Evolutionary conservation across 208 protist genomes (phyloP), one percentile per base, ranked within the genome.

Genomic region (Trypanosoma avium): DNA sequence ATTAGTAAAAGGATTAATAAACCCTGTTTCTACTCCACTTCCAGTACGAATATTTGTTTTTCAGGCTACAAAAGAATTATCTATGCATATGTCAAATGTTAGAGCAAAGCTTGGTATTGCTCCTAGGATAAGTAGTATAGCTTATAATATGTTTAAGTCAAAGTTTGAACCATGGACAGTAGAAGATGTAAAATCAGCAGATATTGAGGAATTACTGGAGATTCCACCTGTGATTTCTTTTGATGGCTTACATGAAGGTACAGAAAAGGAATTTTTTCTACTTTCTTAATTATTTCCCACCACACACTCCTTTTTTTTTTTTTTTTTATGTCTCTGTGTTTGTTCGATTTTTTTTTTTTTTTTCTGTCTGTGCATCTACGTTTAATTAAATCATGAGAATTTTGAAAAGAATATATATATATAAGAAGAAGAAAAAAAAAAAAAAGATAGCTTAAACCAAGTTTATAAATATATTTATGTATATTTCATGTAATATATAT

Each of bases 51-150:
- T 95, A 48, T 93, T 97, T 52, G 27, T 61, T 27, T 86, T 97
- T 49, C 38, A 60, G 32, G 80, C 85, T 17, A 62, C 71, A 1
- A 66, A 61, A 36, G 82, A 70, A 6, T 29, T 97, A 29, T 79
- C 88, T 4, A 70, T 70, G 53, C 96, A 97, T 69, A 68, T 97
- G 60, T 97, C 93, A 50, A 45, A 50, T 1, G 78, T 90, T 10
- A 77, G 90, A 5, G 72, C 65, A 10, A 61, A 75, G 24, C 58
- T 84, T 52, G 73, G 81, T 10, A 12, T 75, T 24, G 68, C 45
- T 26, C 47, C 58, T n/a, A 65, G 59, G 17, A 71, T 94, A 21
- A 70, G 79, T 21, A 49, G 62, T 8, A 81, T 92, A 27, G 85
- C 71, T 10, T 89, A 83, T 75, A 81, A 81, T 54, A 45, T 84